Conservation (phyloP, 2,329 filamentous ascomycete species). For the Aspergillus felis region DNA sequence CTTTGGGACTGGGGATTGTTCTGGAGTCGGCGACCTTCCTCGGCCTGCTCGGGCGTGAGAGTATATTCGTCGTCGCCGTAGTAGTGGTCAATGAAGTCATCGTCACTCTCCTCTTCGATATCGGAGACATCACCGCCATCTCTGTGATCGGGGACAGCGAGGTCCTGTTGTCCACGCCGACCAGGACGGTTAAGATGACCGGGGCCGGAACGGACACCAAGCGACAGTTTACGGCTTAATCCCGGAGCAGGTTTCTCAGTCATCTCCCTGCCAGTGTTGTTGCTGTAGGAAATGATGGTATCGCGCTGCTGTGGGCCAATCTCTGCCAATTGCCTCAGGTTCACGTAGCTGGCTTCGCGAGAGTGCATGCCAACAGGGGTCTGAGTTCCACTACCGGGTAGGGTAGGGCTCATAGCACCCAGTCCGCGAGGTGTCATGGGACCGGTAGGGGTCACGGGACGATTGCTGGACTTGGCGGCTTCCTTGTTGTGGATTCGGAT, state of each 20-base stretch:
- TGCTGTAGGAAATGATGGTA: conserved; percentile 36
- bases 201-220: conserved; percentile 40
- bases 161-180: conserved; percentile 22
- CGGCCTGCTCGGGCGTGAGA: conserved; percentile 31
- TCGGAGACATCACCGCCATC: conserved; percentile 28
- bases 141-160: conserved; percentile 16
- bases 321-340: conserved; percentile 27
- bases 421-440: conserved; percentile 39
- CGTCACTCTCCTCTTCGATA: conserved; percentile 34
- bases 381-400: conserved; percentile 20
- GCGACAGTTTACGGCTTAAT: conserved; percentile 35
- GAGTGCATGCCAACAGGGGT: conserved; percentile 28
- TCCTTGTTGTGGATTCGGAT: conserved; percentile 55
- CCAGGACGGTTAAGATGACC: conserved; percentile 32
- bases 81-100: conserved; percentile 33
- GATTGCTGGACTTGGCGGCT: conserved; percentile 26
- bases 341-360: conserved; percentile 26
- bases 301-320: conserved; percentile 36
- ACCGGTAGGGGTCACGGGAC: conserved; percentile 37
- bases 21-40: conserved; percentile 26
- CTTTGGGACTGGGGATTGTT: neutral
- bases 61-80: conserved; percentile 40
- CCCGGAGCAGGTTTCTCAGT: conserved; percentile 29
- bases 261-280: conserved; percentile 30
- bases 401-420: conserved; percentile 15